Percentiles rank a stretch among this genome's conserved stretches.
These are phyloP conservation scores for Somion occarium DNA, from an alignment of 1,284 basidiomycete genomes.

Conservation along the genomic window DNA sequence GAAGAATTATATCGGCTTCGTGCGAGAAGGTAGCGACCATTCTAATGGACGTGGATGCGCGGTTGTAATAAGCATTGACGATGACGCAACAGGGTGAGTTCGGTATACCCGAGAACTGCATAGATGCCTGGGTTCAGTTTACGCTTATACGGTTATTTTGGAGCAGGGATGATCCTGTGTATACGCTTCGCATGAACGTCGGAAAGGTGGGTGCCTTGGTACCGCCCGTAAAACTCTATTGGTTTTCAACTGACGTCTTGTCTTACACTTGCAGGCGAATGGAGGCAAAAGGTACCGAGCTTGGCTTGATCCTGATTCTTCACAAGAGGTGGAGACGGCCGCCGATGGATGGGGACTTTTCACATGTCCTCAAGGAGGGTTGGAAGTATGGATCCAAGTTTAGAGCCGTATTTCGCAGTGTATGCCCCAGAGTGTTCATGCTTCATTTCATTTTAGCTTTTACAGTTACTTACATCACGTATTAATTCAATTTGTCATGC, in stretches of 20 bases:
- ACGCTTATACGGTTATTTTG: neutral
- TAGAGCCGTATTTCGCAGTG: too few relatives aligned
- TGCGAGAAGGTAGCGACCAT: conserved; percentile 53
- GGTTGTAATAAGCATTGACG: conserved; percentile 55
- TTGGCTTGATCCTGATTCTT: conserved; percentile 43
- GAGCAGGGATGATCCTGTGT: conserved; percentile 17
- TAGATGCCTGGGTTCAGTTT: neutral
- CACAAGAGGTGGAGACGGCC: conserved; percentile 39
- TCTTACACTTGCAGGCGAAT: conserved; percentile 30
- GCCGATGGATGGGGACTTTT: conserved; percentile 56
- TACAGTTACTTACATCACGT: too few relatives aligned
- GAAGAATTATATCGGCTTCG: conserved; percentile 69
- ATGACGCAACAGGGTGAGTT: conserved; percentile 23
- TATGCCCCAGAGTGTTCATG: too few relatives aligned
- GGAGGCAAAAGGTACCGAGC: conserved; percentile 39
- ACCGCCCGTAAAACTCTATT: neutral
- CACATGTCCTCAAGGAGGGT: conserved; percentile 43
- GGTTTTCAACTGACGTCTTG: neutral
- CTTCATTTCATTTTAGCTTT: too few relatives aligned
- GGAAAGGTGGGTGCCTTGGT: conserved; percentile 40
- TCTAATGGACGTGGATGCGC: conserved; percentile 44
- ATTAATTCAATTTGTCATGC: neutral
- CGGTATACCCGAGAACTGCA: neutral
- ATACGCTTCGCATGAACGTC: conserved; percentile 58
- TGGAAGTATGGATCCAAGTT: conserved; percentile 52